Evolutionary conservation across 306 rosid species (phyloP).

Genomic region (Fragaria ananassa): DNA sequence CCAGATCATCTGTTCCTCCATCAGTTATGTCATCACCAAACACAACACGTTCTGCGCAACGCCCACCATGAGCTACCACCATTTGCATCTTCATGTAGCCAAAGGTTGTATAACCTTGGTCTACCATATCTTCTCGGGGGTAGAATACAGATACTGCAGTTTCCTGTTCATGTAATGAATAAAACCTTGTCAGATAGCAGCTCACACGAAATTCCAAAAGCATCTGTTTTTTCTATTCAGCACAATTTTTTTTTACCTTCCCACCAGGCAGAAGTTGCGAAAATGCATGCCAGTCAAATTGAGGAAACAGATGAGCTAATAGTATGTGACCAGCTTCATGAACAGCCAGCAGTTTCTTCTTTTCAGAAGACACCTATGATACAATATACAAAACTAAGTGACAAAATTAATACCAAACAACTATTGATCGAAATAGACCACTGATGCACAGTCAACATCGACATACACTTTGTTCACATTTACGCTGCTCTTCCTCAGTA

Average conservation of each 20-base stretch:
- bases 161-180: slow-evolving; percentile 52
- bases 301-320: slow-evolving; percentile 93
- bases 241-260: slow-evolving; percentile 49
- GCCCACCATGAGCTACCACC: slow-evolving; percentile 98
- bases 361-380: slow-evolving; percentile 64
- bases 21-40: slow-evolving; percentile 85
- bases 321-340: slow-evolving; percentile 97
- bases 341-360: slow-evolving; percentile 86
- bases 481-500: slow-evolving; percentile 94
- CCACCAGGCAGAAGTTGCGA: slow-evolving; percentile 99
- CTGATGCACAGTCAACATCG: neutral
- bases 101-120: slow-evolving; percentile 95
- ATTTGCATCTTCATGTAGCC: slow-evolving; percentile 96
- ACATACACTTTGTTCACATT: slow-evolving; percentile 82
- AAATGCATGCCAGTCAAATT: slow-evolving; percentile 97
- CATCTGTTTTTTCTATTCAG: slow-evolving; percentile 4
- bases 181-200: slow-evolving; percentile 16
- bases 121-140: slow-evolving; percentile 92
- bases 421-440: slow-evolving; percentile 8
- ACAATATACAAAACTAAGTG: slow-evolving; percentile 13
- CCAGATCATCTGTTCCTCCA: slow-evolving; percentile 90
- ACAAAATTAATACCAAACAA: slow-evolving; percentile 9
- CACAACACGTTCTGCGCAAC: slow-evolving; percentile 79
- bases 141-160: slow-evolving; percentile 89
- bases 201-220: slow-evolving; percentile 14